Percentiles rank a stretch among this genome's conserved stretches.
Conservation (phyloP, 2,329 filamentous ascomycete genomes). For the Fusarium sp. region DNA sequence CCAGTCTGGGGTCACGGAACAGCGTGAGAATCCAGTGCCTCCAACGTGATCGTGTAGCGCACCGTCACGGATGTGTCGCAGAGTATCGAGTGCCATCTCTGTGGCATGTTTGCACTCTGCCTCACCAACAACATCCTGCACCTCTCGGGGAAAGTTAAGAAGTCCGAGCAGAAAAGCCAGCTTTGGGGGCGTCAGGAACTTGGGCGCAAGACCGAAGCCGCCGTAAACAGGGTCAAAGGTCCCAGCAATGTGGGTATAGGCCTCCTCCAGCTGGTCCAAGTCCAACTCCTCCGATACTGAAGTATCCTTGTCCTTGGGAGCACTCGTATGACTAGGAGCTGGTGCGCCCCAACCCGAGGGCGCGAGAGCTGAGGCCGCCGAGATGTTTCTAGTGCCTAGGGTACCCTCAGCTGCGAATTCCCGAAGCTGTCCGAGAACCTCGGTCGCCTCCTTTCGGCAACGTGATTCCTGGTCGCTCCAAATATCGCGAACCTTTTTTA, state of each 20-base stretch:
- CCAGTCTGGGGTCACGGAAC: conserved; percentile 92
- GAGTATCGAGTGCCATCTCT: conserved; percentile 80
- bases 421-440: conserved; percentile 79
- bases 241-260: conserved; percentile 77
- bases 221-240: conserved; percentile 82
- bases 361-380: conserved; percentile 43
- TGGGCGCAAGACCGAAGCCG: conserved; percentile 82
- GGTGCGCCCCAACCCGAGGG: conserved; percentile 46
- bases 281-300: conserved; percentile 74
- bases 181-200: conserved; percentile 89
- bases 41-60: conserved; percentile 65
- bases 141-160: conserved; percentile 71
- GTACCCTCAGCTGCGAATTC: conserved; percentile 91
- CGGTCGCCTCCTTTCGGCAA: conserved; percentile 82
- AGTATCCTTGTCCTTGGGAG: conserved; percentile 35
- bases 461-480: conserved; percentile 87
- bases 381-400: conserved; percentile 57
- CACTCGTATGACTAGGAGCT: conserved; percentile 40
- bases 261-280: conserved; percentile 89
- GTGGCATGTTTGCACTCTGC: conserved; percentile 76
- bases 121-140: conserved; percentile 86
- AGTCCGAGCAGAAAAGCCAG: conserved; percentile 82
- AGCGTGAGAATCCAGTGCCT: conserved; percentile 67
- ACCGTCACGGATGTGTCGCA: conserved; percentile 73
- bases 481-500: conserved; percentile 75